Percentiles rank a stretch among this genome's conserved stretches.
phyloP scores from a whole-genome alignment of 1,139 yeast species.

The Yamadazyma kanchanaburiensis region DNA sequence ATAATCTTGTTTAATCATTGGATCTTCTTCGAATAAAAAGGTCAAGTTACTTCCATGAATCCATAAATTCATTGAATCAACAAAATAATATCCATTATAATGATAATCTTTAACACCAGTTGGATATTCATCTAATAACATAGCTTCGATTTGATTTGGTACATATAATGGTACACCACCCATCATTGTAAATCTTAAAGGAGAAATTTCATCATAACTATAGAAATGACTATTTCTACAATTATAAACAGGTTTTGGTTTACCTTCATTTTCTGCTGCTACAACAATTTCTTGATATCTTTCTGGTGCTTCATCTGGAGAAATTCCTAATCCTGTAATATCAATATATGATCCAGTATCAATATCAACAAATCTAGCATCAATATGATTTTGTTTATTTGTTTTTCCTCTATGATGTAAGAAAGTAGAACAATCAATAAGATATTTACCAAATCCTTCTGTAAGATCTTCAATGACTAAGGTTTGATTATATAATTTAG shows the following conservation, averaged over 20 bases:
- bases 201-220: slow-evolving; percentile 26
- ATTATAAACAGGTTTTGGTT: slow-evolving; percentile 30
- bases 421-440: slow-evolving; percentile 38
- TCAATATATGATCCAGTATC: slow-evolving; percentile 77
- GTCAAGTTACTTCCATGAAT: slow-evolving; percentile 17
- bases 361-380: slow-evolving; percentile 76
- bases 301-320: slow-evolving; percentile 31
- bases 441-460: slow-evolving; percentile 34
- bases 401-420: slow-evolving; percentile 30
- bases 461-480: slow-evolving; percentile 27
- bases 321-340: slow-evolving; percentile 50
- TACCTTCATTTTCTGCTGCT: slow-evolving; percentile 9
- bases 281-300: slow-evolving; percentile 19
- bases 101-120: slow-evolving; percentile 20
- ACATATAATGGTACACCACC: slow-evolving; percentile 35
- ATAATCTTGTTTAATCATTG: slow-evolving; percentile 14
- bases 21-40: slow-evolving; percentile 16
- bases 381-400: slow-evolving; percentile 59
- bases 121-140: slow-evolving; percentile 29
- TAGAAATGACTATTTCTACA: slow-evolving; percentile 46
- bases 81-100: slow-evolving; percentile 23
- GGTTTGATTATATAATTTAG: slow-evolving; percentile 34
- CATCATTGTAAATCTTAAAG: slow-evolving; percentile 24
- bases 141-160: slow-evolving; percentile 26
- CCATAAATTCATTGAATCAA: slow-evolving; percentile 34